Evolutionary conservation across 2,329 filamentous ascomycete genomes (phyloP), one percentile per base, ranked within the genome.

Genomic region (Chaetomium sp.): DNA sequence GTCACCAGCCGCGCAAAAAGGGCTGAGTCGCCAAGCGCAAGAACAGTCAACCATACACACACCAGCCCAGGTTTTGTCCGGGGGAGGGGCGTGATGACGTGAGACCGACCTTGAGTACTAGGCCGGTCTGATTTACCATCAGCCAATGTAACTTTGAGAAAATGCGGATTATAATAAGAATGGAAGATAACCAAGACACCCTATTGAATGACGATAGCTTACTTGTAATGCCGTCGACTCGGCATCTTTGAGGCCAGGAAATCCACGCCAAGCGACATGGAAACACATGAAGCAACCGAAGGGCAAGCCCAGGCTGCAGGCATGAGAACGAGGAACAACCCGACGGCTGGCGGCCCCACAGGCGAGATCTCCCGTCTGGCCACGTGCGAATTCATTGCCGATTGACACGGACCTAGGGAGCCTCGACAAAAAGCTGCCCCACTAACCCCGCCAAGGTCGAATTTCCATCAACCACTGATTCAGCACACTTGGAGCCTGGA

Each of bases 41-140:
- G 56, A 56, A 53, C 42, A 63, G 55, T 51, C 31, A 62, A 33
- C 23, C 25, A 13, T 5, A 6, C 21, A n/a, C 27, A n/a, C n/a
- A n/a, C 27, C 23, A n/a, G 25, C 19, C 9, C 60, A 53, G 33
- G 57, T 60, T 64, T 67, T 64, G 60, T 56, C 27, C 59, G 29
- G 27, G 27, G 29, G n/a, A n/a, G 61, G 47, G 29, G 7, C 29
- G n/a, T 6, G 66, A 70, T 70, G 68, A 70, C 68, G 67, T 68
- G 68, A 70, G 67, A 60, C 50, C 21, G 27, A 51, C 55, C 21
- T n/a, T 13, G 23, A 51, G n/a, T n/a, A 13, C 19, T n/a, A n/a
- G n/a, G n/a, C 9, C n/a, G 16, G 29, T 21, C 29, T 33, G 51
- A 29, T 12, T 19, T 35, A n/a, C 16, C 1, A 29, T 19, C 16